phyloP scores from a whole-genome alignment of 148 eudicot genomes.

The Vaccinium macrocarpon region DNA sequence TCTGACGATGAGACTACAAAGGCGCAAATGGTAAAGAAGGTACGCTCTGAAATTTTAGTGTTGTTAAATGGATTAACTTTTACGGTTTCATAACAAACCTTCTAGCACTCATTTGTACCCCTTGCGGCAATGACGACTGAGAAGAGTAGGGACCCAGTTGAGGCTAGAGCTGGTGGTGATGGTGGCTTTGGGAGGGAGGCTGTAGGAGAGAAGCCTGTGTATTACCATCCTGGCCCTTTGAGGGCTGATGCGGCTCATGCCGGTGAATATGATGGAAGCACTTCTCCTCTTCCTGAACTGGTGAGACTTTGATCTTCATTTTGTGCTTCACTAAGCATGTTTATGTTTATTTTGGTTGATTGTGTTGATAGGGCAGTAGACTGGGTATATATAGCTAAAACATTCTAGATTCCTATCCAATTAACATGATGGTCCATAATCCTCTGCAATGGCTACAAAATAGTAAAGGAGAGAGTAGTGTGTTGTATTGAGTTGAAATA shows the following conservation, averaged over 20 bases:
- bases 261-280: slow-evolving; percentile 38
- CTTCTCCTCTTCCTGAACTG: slow-evolving; percentile 49
- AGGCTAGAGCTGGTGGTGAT: too few species aligned
- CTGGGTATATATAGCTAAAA: too few species aligned
- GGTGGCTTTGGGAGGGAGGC: slow-evolving; percentile 8
- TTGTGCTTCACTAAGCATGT: too few species aligned
- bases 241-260: slow-evolving; percentile 34
- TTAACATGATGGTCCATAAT: too few species aligned
- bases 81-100: background rate
- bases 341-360: too few species aligned
- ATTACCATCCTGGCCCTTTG: slow-evolving; percentile 29
- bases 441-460: too few species aligned
- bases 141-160: too few species aligned
- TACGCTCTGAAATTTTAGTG: background rate
- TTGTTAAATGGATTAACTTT: background rate
- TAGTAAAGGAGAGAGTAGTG: too few species aligned
- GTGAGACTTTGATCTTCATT: slow-evolving; percentile 25
- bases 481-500: too few species aligned
- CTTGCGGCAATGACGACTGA: too few species aligned
- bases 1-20: slow-evolving; percentile 19
- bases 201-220: slow-evolving; percentile 39
- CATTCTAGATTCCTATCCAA: too few species aligned
- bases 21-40: slow-evolving; percentile 4
- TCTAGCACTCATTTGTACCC: background rate
- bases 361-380: background rate